Conservation (phyloP, 495 filamentous ascomycete genomes). For the Neurospora africana region DNA sequence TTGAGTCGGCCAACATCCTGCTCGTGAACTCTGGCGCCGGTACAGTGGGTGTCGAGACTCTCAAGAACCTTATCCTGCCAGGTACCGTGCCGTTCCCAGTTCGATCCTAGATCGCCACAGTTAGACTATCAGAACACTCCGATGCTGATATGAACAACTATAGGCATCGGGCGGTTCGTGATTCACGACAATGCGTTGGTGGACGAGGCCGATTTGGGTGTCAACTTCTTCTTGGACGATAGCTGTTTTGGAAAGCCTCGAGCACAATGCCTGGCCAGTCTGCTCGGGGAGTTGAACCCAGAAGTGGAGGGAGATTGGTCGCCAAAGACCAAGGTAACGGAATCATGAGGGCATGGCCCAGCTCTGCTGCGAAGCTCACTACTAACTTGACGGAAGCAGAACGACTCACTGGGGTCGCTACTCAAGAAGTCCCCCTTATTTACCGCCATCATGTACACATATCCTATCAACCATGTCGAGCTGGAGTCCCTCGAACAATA, state of each 20-base stretch:
- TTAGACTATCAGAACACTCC: background rate
- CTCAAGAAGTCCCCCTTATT: constrained; percentile 42
- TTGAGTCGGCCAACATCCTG: constrained; percentile 82
- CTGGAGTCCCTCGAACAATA: constrained; percentile 49
- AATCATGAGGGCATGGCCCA: background rate
- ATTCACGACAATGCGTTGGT: constrained; percentile 77
- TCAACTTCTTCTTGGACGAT: constrained; percentile 93
- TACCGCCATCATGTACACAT: constrained; percentile 65
- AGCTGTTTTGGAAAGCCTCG: constrained; percentile 67
- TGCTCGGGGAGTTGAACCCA: constrained; percentile 87
- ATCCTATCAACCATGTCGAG: constrained; percentile 51
- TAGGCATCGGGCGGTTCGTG: constrained; percentile 85
- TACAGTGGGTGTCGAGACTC: constrained; percentile 76
- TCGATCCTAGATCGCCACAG: background rate
- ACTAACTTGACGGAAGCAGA: constrained; percentile 1
- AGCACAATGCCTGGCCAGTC: constrained; percentile 62
- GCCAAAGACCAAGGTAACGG: constrained; percentile 29
- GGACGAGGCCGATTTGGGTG: constrained; percentile 71
- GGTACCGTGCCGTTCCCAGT: constrained; percentile 26
- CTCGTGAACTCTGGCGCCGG: constrained; percentile 77
- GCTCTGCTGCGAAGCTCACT: constrained; percentile 4
- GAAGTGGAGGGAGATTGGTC: constrained; percentile 69
- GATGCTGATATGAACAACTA: background rate
- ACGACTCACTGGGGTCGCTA: constrained; percentile 23
- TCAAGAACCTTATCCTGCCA: constrained; percentile 94